phyloP scores from a whole-genome alignment of 768 basidiomycete genomes.

The Neoboletus magnificus region DNA sequence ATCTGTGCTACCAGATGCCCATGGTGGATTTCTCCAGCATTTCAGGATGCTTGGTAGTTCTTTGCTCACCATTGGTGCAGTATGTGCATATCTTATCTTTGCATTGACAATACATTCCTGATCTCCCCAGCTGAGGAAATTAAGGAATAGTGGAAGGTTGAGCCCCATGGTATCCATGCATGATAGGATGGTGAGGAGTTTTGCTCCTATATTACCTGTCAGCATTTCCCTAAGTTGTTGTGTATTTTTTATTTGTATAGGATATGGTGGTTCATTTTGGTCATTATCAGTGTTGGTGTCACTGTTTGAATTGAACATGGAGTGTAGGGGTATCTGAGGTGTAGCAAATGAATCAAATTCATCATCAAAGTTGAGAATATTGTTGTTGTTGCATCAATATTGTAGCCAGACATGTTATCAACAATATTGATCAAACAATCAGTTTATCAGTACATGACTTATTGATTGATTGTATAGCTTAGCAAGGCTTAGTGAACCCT shows the following conservation, averaged over 20 bases:
- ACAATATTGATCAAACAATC: too few relatives aligned
- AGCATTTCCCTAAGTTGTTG: neutral
- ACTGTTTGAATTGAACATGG: neutral
- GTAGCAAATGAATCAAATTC: neutral
- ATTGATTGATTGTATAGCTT: too few relatives aligned
- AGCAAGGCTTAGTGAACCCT: neutral
- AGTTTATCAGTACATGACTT: too few relatives aligned
- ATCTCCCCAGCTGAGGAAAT: constrained; percentile 1
- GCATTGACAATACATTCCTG: neutral
- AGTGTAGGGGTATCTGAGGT: neutral
- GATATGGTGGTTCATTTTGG: neutral
- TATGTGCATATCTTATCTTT: neutral
- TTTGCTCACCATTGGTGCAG: neutral
- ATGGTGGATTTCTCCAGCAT: neutral
- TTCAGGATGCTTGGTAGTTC: neutral
- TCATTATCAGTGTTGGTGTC: neutral
- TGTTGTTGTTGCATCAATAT: too few relatives aligned
- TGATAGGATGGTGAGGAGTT: neutral
- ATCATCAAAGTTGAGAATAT: neutral
- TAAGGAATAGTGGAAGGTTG: neutral
- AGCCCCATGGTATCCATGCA: neutral
- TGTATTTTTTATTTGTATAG: neutral
- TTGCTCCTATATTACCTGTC: neutral
- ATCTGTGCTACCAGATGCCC: neutral
- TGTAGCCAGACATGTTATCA: too few relatives aligned